Base-by-base conservation (phyloP, 768 basidiomycete genomes). In the Russula griseocarnosa region DNA sequence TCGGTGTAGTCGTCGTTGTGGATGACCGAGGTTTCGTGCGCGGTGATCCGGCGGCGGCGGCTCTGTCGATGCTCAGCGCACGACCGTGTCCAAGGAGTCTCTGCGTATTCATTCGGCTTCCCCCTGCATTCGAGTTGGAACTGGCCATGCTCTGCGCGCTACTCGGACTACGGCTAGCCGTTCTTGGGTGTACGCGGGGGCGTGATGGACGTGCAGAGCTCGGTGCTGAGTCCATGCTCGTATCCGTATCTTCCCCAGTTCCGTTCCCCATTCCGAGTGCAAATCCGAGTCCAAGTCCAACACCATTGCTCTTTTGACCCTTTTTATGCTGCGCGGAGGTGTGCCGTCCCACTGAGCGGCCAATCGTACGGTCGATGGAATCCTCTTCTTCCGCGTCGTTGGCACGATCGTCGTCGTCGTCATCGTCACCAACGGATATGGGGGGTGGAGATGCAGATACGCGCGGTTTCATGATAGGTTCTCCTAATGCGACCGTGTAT, bases 401-500 rank as follows among this genome's bases (percentile, higher is more conserved):
- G 44, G 53, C 62, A 16, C 16, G 47, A 16, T 74, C 62, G 1
- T 46, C 14, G 26, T 50, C 49, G 49, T 50, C 26, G 8, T 74
- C 26, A 8, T 74, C 61, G 38, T 57, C 62, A 11, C 18, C 53
- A n/a, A 58, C 44, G 72, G 62, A 49, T 28, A 61, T 55, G 30
- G 69, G 63, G 16, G 72, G 70, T 5, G 67, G 60, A 22, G 71
- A 66, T 4, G 67, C 56, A 28, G 71, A 70, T 6, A 69, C 47
- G 40, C 66, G 52, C 2, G 71, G 60, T 42, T 67, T 66, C 66
- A 83, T 80, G 63, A 90, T 84, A 0, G 89, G 86, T 3, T 83
- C 87, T 11, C 90, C 90, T 0, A 94, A 80, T 0, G 92, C 91
- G 36, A 93, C 91, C 0, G 92, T 93, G 71, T 94, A 93, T 44